Evolutionary conservation across 805 yeast species (phyloP).

Genomic region (Wickerhamiella occidentalis): DNA sequence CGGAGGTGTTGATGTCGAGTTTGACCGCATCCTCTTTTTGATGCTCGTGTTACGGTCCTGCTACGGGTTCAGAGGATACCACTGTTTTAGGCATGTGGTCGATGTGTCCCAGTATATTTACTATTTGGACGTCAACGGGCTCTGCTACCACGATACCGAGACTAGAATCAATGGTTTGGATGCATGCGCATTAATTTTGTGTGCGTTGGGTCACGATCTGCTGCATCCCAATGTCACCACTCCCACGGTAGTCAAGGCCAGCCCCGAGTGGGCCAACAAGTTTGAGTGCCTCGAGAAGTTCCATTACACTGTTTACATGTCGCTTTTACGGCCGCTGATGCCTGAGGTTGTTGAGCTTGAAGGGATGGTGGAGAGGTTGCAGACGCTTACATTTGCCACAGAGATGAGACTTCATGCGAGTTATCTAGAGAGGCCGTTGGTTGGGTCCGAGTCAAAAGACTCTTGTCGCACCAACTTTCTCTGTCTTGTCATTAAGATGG

Average conservation of each 20-base stretch:
- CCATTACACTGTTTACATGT: constrained; percentile 56
- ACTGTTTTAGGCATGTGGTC: constrained; percentile 88
- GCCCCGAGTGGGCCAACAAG: constrained; percentile 50
- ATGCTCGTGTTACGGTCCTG: constrained; percentile 48
- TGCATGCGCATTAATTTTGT: constrained; percentile 50
- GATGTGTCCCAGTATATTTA: constrained; percentile 88
- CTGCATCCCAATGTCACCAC: constrained; percentile 97
- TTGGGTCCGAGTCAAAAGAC: too few species aligned
- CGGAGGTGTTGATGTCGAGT: neutral
- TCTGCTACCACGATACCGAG: constrained; percentile 4
- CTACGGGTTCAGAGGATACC: constrained; percentile 79
- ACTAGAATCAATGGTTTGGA: constrained; percentile 29
- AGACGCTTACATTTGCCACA: constrained; percentile 52
- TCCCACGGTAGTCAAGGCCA: constrained; percentile 45
- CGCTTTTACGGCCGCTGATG: constrained; percentile 42
- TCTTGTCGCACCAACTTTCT: constrained; percentile 29
- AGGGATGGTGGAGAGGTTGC: constrained; percentile 24
- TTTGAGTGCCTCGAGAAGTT: constrained; percentile 68
- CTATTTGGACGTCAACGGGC: constrained; percentile 28
- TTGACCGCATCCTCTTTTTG: neutral
- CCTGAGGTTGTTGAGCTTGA: constrained; percentile 25
- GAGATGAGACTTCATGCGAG: constrained; percentile 86
- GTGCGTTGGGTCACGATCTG: constrained; percentile 89
- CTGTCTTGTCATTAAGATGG: constrained; percentile 74
- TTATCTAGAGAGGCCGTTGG: constrained; percentile 39